Evolutionary conservation across 1,284 basidiomycete species (phyloP).

Genomic region (Clitocybe nebularis): DNA sequence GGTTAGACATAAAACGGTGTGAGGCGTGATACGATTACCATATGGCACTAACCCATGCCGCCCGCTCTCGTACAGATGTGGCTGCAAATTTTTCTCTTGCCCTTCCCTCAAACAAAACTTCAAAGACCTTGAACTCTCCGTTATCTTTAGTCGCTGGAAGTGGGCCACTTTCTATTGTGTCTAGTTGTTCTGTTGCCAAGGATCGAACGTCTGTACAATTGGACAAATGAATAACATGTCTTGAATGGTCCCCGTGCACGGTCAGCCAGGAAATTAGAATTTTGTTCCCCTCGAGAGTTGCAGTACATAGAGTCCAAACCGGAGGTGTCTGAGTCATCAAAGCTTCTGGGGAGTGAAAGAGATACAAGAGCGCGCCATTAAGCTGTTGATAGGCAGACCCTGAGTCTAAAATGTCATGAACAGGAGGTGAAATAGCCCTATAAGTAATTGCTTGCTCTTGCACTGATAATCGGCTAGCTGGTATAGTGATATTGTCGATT

Average conservation of each 20-base stretch:
- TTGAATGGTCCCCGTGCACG: conserved; percentile 37
- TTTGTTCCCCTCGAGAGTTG: conserved; percentile 41
- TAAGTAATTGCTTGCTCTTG: too few species aligned
- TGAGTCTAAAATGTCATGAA: too few species aligned
- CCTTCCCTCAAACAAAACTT: conserved; percentile 53
- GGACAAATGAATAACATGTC: conserved; percentile 43
- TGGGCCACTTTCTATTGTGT: conserved; percentile 36
- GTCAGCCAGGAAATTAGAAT: conserved; percentile 47
- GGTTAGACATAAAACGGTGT: too few species aligned
- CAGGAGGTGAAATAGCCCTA: neutral
- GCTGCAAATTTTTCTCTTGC: conserved; percentile 58
- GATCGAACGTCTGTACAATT: conserved; percentile 63
- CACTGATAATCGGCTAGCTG: neutral
- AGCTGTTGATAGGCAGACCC: conserved; percentile 5
- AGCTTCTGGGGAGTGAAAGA: conserved; percentile 31
- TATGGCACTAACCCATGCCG: conserved; percentile 66
- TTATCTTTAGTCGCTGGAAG: conserved; percentile 32
- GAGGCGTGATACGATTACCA: too few species aligned
- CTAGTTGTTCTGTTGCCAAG: conserved; percentile 39
- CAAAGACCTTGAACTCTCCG: conserved; percentile 52
- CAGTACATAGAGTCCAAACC: conserved; percentile 53
- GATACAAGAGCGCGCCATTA: conserved; percentile 45
- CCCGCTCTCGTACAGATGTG: conserved; percentile 55
- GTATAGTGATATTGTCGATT: conserved; percentile 15
- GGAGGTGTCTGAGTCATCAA: conserved; percentile 27